Percentiles rank a stretch among this genome's conserved stretches.
Evolutionary conservation across 2,329 filamentous ascomycete species (phyloP).

Genomic region (Coniochaeta hoffmannii): DNA sequence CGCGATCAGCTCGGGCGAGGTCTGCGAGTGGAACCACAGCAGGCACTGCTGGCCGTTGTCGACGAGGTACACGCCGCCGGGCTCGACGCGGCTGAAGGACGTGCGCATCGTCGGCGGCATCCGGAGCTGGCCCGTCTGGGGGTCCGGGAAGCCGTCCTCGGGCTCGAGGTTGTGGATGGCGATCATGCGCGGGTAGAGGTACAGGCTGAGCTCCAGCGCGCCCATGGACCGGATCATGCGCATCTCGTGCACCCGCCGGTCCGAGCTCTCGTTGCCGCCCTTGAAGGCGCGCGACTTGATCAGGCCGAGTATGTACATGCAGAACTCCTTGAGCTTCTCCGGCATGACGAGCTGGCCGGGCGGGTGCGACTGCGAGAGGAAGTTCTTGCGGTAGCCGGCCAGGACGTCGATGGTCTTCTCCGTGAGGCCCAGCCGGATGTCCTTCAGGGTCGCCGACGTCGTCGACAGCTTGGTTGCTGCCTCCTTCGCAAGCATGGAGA

Average conservation of each 20-base stretch:
- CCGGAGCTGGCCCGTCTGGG: conserved; percentile 75
- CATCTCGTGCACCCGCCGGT: conserved; percentile 86
- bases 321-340: conserved; percentile 91
- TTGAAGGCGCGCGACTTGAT: conserved; percentile 92
- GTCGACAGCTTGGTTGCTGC: conserved; percentile 75
- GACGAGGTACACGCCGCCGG: conserved; percentile 88
- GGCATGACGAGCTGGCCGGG: conserved; percentile 91
- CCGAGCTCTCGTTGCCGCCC: conserved; percentile 81
- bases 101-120: conserved; percentile 76
- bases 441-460: conserved; percentile 67
- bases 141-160: conserved; percentile 85
- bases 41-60: conserved; percentile 92
- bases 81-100: conserved; percentile 81
- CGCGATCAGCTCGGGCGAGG: conserved; percentile 81
- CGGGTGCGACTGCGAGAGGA: conserved; percentile 72
- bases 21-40: conserved; percentile 87
- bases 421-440: conserved; percentile 73
- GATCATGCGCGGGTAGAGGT: conserved; percentile 92
- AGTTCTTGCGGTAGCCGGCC: conserved; percentile 87
- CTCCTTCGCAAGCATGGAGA: conserved; percentile 85
- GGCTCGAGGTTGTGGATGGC: conserved; percentile 83
- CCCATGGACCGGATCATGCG: conserved; percentile 86
- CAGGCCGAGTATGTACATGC: conserved; percentile 89
- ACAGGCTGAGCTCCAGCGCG: conserved; percentile 75
- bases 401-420: conserved; percentile 93